Conservation (phyloP, 2,329 filamentous ascomycete genomes). For the Pseudogymnoascus sp. region DNA sequence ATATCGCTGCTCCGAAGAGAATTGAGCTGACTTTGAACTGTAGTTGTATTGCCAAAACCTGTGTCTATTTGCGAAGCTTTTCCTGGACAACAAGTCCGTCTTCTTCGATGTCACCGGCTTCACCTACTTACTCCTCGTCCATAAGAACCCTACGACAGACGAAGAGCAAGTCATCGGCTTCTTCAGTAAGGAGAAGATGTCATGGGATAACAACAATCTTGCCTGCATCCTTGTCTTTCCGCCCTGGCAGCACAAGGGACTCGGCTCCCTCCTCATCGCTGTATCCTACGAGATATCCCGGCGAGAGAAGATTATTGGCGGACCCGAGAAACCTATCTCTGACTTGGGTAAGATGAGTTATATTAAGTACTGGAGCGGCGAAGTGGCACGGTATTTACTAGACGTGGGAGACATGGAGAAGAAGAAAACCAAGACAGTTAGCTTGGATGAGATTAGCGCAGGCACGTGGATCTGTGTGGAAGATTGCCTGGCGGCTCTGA, state of each 20-base stretch:
- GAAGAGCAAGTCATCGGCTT: constrained; percentile 71
- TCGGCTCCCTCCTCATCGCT: constrained; percentile 84
- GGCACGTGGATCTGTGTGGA: constrained; percentile 79
- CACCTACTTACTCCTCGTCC: constrained; percentile 86
- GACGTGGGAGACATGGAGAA: constrained; percentile 17
- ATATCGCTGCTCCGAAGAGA: neutral
- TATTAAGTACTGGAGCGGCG: constrained; percentile 74
- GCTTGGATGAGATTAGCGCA: constrained; percentile 62
- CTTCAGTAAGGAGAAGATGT: constrained; percentile 98
- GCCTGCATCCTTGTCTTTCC: constrained; percentile 95
- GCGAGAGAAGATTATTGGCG: constrained; percentile 74
- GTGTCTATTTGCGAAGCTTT: constrained; percentile 92
- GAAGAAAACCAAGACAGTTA: constrained; percentile 39
- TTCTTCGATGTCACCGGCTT: constrained; percentile 96
- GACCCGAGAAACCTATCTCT: constrained; percentile 88
- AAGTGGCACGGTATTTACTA: constrained; percentile 65
- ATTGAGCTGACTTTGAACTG: neutral
- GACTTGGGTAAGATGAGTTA: constrained; percentile 79
- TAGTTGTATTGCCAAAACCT: constrained; percentile 89
- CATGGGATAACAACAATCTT: constrained; percentile 96
- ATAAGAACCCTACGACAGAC: constrained; percentile 37
- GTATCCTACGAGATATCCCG: constrained; percentile 87
- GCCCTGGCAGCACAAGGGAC: constrained; percentile 84
- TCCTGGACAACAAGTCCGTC: constrained; percentile 95
- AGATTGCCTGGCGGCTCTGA: constrained; percentile 70